phyloP scores from a whole-genome alignment of 1,284 basidiomycete genomes.

The Fomitopsis pinicola region DNA sequence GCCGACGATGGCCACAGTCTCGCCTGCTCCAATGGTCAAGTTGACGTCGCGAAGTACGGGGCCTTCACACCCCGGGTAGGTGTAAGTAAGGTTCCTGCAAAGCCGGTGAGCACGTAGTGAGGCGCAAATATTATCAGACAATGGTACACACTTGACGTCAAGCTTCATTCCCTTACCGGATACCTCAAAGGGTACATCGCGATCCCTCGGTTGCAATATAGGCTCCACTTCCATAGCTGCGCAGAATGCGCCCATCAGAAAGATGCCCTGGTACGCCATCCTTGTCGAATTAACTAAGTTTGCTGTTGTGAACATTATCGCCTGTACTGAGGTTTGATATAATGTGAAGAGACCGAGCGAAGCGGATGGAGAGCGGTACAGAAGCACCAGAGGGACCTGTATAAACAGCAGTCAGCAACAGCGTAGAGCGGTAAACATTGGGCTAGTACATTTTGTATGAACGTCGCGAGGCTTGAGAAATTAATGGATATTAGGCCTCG shows the following conservation, averaged over 20 bases:
- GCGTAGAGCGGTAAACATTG: background rate
- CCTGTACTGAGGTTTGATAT: slow-evolving; percentile 73
- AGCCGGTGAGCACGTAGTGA: background rate
- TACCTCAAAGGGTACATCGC: slow-evolving; percentile 44
- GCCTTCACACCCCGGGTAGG: slow-evolving; percentile 67
- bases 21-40: slow-evolving; percentile 66
- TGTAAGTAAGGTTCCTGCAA: slow-evolving; percentile 62
- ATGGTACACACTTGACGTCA: slow-evolving; percentile 49
- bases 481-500: slow-evolving; percentile 50
- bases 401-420: slow-evolving; percentile 4
- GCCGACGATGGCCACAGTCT: slow-evolving; percentile 79
- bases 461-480: slow-evolving; percentile 56
- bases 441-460: slow-evolving; percentile 61
- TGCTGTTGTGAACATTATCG: slow-evolving; percentile 58
- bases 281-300: slow-evolving; percentile 56
- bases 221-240: slow-evolving; percentile 69
- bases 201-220: slow-evolving; percentile 53
- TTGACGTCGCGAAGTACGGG: slow-evolving; percentile 65
- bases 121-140: background rate
- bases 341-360: slow-evolving; percentile 74
- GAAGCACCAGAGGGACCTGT: slow-evolving; percentile 67
- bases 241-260: slow-evolving; percentile 78
- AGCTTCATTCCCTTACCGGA: slow-evolving; percentile 59
- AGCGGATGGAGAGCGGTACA: slow-evolving; percentile 65
- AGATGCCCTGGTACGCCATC: slow-evolving; percentile 75